Percentiles rank a stretch among this genome's conserved stretches.
These are phyloP conservation scores for Oryza punctata DNA, from an alignment of 176 grass and related monocot genomes.

Conservation along the genomic window DNA sequence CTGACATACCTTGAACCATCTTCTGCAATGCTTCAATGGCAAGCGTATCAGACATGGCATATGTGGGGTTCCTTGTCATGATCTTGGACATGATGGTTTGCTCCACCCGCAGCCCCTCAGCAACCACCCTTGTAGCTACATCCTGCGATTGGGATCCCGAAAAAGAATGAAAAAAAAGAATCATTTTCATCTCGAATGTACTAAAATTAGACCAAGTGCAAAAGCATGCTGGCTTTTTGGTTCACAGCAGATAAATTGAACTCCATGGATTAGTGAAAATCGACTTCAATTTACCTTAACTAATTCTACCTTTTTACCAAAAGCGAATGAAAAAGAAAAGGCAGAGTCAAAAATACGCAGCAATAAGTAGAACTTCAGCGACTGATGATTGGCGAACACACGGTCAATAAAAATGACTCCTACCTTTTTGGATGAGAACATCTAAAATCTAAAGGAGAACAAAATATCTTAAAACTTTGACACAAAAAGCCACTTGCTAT, in stretches of 20 bases:
- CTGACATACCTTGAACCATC: constrained; percentile 87
- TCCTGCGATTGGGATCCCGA: constrained; percentile 53
- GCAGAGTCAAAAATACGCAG: background rate
- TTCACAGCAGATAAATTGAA: background rate
- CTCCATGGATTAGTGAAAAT: background rate
- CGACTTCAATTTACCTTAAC: constrained; percentile 7
- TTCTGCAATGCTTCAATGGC: constrained; percentile 96
- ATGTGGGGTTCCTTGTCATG: constrained; percentile 84
- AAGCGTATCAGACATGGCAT: constrained; percentile 74
- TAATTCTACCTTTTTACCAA: background rate
- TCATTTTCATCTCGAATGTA: constrained; percentile 18
- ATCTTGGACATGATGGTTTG: constrained; percentile 91
- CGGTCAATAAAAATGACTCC: background rate
- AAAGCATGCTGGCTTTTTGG: background rate
- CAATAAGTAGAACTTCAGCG: constrained; percentile 8
- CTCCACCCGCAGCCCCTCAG: constrained; percentile 83
- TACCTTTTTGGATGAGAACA: background rate
- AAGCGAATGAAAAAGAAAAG: background rate
- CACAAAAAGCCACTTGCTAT: constrained; percentile 40
- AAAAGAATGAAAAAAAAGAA: constrained; percentile 1
- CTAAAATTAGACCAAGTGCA: constrained; percentile 5
- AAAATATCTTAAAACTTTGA: constrained; percentile 1
- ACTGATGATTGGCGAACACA: background rate
- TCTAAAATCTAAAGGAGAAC: background rate
- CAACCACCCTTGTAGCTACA: constrained; percentile 87